Evolutionary conservation across 2,329 filamentous ascomycete species (phyloP), one percentile per base, ranked within the genome.

Genomic region (Aspergillus alliaceus): DNA sequence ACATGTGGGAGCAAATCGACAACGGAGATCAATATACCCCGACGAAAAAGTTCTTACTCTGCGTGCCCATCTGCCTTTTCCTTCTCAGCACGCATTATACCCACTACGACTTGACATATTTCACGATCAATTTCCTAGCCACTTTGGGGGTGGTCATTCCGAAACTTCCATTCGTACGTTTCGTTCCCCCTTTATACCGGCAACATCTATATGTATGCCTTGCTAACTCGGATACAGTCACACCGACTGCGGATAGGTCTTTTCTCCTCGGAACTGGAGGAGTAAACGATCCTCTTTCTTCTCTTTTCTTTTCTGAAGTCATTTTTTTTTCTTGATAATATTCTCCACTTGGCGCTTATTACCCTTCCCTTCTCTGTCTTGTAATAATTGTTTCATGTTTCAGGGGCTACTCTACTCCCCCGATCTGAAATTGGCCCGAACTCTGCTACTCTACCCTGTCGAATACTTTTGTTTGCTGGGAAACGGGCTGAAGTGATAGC

Each of bases 1-100:
- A 98, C 80, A 98, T 99, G 95, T 99, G 95, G 95, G 95, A 99
- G 81, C 95, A 99, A 80, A 99, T 99, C 75, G 95, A 99, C 81
- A 96, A 98, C 70, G 95, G 95, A 47, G 95, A 95, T 68, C 95
- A 99, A 76, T 99, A 98, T 80, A 99, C 95, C 1, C 95, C 95
- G 4, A 91, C 95, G 64, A 99, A 99, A 83, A 99, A 99, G 78
- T 99, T 99, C 72, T 82, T 99, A 58, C 87, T 98, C 67, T 91
- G 89, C 69, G 93, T 98, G 32, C 95, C 95, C 37, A 96, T 99
- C 68, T 84, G 93, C 63, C 84, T 99, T 62, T 99, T 99, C 76
- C 84, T 99, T 55, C 82, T 98, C 69, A 98, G 93, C 84, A 99
- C 95, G 24, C 95, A 99, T 78, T 99, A 98, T 79, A 98, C 95